Evolutionary conservation across 176 grass and related monocot genomes (phyloP), one percentile per base, ranked within the genome.

Genomic region (Cenchrus purpureus): DNA sequence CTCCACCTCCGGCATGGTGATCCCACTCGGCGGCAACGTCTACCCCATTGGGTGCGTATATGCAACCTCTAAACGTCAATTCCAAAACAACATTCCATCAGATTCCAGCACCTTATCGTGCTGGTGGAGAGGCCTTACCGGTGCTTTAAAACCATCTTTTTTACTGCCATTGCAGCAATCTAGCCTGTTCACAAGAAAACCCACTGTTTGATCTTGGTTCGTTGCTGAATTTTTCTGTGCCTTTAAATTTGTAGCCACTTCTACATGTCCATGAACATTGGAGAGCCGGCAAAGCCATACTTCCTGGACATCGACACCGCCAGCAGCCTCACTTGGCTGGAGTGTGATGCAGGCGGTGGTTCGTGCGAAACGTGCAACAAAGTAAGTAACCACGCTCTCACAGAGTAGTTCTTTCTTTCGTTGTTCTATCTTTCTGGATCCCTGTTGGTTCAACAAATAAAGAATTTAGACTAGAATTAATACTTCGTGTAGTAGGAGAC

Each of bases 241-340:
- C 22, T 68, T 10, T 32, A 32, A 32, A 32, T 32, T 32, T 52
- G 74, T 71, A 94, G 92, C 44, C 25, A 88, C 22, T 91, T 89
- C 57, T 86, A 82, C 32, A 79, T 88, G 2, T 63, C 46, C 34
- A 89, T 97, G 84, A 28, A 34, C 28, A 94, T 97, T n/a, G 92
- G 95, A 17, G 82, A 91, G 3, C 88, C 73, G 4, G 54, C 50
- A 7, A 88, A 75, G 51, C 79, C 84, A 1, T 97, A 97, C 84
- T 90, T 34, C 54, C 69, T 97, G 56, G 84, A 97, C 65, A 78
- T 97, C 10, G 92, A 94, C 86, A 94, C 95, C 6, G 92, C 90
- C 20, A 94, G 92, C 77, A 85, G 56, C 15, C 75, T 97, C 65
- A 94, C 90, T 6, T 97, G 92, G 95, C 65, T 97, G 68, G 79